Evolutionary conservation across 2,329 filamentous ascomycete genomes (phyloP).

Genomic region (Lecanoromycetidae sp.): DNA sequence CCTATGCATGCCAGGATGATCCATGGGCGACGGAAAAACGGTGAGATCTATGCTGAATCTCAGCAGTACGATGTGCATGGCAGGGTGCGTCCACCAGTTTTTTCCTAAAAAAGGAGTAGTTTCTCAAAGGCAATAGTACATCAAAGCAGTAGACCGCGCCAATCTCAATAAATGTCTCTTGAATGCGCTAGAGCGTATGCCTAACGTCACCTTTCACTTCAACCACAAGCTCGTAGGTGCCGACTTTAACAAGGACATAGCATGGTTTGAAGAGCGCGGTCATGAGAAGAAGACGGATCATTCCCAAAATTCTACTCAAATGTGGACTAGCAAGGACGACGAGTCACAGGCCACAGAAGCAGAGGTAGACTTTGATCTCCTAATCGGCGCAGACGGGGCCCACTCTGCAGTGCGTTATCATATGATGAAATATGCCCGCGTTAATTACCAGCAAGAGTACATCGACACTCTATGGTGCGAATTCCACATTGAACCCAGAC

Average conservation of each 20-base stretch:
- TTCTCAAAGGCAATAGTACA: conserved; percentile 43
- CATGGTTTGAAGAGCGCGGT: conserved; percentile 64
- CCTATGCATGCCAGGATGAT: conserved; percentile 98
- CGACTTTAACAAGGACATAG: conserved; percentile 64
- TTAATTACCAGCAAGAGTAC: conserved; percentile 89
- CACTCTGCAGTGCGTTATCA: conserved; percentile 86
- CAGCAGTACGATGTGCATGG: conserved; percentile 87
- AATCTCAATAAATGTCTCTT: conserved; percentile 73
- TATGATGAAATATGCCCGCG: conserved; percentile 85
- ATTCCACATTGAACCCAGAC: conserved; percentile 59
- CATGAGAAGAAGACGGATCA: conserved; percentile 22
- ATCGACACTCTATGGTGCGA: conserved; percentile 98
- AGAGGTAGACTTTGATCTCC: conserved; percentile 75
- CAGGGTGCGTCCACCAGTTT: conserved; percentile 43
- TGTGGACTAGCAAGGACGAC: conserved; percentile 20
- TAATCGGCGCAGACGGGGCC: conserved; percentile 90
- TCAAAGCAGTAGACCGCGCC: conserved; percentile 74
- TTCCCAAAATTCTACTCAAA: conserved; percentile 21
- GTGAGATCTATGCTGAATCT: conserved; percentile 60
- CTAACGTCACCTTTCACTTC: conserved; percentile 87
- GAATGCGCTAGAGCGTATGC: conserved; percentile 67
- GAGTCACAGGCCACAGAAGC: conserved; percentile 52
- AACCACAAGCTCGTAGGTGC: conserved; percentile 86
- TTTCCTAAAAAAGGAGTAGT: not conserved
- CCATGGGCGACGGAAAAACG: conserved; percentile 55